These are phyloP conservation scores for Xylaria scruposa DNA, from an alignment of 495 filamentous ascomycete species.

Conservation along the genomic window DNA sequence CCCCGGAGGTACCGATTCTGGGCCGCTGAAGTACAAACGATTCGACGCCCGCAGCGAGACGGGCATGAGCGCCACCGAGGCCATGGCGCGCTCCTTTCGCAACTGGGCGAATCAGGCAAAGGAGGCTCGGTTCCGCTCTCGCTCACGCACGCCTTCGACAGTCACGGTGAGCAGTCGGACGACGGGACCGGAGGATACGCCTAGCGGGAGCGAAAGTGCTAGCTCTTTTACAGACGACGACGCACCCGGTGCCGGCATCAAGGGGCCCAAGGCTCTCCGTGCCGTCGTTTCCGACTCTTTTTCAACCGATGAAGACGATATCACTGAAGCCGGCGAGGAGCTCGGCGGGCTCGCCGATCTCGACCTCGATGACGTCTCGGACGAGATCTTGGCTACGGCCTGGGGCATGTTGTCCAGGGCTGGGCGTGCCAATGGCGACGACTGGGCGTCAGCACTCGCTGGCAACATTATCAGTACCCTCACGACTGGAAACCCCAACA, in stretches of 20 bases:
- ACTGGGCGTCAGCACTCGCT: constrained; percentile 29
- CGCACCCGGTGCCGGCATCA: neutral
- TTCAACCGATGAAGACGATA: neutral
- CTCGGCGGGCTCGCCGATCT: constrained; percentile 13
- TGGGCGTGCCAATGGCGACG: neutral
- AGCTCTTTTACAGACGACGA: constrained; percentile 12
- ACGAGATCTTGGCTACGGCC: constrained; percentile 12
- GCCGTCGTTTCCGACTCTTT: neutral
- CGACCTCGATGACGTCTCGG: constrained; percentile 12
- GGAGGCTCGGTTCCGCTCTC: neutral
- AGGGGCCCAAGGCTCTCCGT: constrained; percentile 18
- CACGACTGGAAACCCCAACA: neutral
- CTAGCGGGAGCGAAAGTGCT: constrained; percentile 12
- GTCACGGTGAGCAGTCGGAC: constrained; percentile 1
- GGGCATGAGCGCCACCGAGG: constrained; percentile 27
- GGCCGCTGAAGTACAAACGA: constrained; percentile 8
- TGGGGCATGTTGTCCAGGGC: constrained; percentile 3
- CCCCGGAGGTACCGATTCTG: constrained; percentile 19
- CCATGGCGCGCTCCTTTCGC: constrained; percentile 29
- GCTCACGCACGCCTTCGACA: constrained; percentile 5
- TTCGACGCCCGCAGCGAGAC: constrained; percentile 26
- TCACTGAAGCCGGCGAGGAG: neutral
- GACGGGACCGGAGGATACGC: constrained; percentile 7
- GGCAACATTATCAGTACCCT: constrained; percentile 9
- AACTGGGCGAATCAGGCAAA: constrained; percentile 27